Evolutionary conservation across 2,329 filamentous ascomycete species (phyloP), one percentile per base, ranked within the genome.

Genomic region (Ophiosphaerella narmari): DNA sequence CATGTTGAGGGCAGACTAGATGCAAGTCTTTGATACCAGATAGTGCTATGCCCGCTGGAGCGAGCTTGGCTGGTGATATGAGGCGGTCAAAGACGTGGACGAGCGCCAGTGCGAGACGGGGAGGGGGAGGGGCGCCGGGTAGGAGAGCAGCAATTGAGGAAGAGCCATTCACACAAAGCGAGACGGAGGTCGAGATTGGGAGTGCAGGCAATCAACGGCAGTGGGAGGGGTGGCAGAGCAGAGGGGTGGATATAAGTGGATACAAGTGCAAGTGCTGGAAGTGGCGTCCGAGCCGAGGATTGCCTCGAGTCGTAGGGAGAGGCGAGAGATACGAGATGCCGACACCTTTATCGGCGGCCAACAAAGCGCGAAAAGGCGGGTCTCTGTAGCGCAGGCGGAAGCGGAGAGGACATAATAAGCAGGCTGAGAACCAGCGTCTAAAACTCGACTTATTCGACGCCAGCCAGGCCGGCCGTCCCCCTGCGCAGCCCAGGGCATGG

Each of bases 141-240:
- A 57, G 38, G 46, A 49, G 47, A 51, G 55, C 41, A 53, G 57
- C 50, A 55, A 55, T 50, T 56, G 55, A 56, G 59, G 57, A 57
- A 63, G 57, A 66, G 69, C 68, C 68, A 73, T 73, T 55, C 65
- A 70, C 62, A 67, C 59, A 55, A 26, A 41, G 44, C 46, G 29
- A 35, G 46, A 18, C n/a, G 41, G 24, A 24, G 23, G 24, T 9
- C 37, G 39, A 42, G 16, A 45, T 39, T 21, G 16, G 13, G 31
- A 9, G 24, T 31, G 26, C 23, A n/a, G n/a, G 24, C 35, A 16
- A 23, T 26, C 24, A 37, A 45, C 36, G 36, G 32, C 6, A 29
- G 24, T 35, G 31, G 33, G 33, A 37, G 35, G 32, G 24, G 31
- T 7, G 12, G 49, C 7, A 16, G 18, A 39, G 39, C 33, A 18